Evolutionary conservation across 495 filamentous ascomycete species (phyloP).

Genomic region (Sporormia fimetaria): DNA sequence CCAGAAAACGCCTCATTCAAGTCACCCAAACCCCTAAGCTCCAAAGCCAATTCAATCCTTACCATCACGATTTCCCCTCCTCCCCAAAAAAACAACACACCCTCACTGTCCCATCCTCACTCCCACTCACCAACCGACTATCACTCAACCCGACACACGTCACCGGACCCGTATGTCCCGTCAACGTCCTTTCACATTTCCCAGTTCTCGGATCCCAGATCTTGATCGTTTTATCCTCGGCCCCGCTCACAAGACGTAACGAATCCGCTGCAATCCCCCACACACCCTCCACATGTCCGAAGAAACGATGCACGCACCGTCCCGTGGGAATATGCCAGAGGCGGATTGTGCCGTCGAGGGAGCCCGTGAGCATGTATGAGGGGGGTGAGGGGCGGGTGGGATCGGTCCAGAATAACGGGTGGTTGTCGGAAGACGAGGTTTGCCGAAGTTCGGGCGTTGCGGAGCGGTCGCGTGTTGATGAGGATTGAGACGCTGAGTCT

Average conservation of each 20-base stretch:
- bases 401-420: constrained; percentile 40
- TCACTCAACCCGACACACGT: constrained; percentile 87
- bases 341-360: constrained; percentile 80
- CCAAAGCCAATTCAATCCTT: background rate
- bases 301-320: constrained; percentile 77
- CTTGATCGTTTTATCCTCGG: constrained; percentile 90
- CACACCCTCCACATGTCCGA: constrained; percentile 90
- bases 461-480: background rate
- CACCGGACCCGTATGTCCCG: constrained; percentile 80
- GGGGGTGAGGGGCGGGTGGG: constrained; percentile 59
- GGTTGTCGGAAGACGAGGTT: background rate
- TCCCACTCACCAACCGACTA: constrained; percentile 72
- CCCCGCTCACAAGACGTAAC: constrained; percentile 74
- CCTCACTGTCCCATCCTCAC: constrained; percentile 84
- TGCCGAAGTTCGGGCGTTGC: background rate
- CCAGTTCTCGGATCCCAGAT: constrained; percentile 91
- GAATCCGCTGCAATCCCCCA: constrained; percentile 92
- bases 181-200: constrained; percentile 81
- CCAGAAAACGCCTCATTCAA: no score
- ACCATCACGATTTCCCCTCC: background rate
- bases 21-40: background rate
- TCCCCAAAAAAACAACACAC: constrained; percentile 36
- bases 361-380: constrained; percentile 82
- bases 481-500: constrained; percentile 16
- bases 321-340: constrained; percentile 85